Base-by-base conservation (phyloP, 306 rosid species). In the Sophora flavescens region DNA sequence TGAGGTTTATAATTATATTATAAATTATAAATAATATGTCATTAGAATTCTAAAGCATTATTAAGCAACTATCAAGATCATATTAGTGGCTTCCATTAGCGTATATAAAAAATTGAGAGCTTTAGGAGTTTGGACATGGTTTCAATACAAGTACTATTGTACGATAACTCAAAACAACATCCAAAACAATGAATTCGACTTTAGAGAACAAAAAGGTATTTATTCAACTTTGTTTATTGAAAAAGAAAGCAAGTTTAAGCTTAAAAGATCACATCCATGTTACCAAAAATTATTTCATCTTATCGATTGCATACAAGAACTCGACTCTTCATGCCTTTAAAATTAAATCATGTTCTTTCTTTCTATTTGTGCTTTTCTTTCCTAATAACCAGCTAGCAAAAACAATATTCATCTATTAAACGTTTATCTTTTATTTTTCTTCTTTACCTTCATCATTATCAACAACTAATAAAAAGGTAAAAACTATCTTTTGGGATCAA, bases 121-220 rank as follows among this genome's bases (percentile, higher is more conserved):
- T 38, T 12, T 18, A 4, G 65, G 48, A 36, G 28, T 12, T 18
- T 3, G 65, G 48, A 36, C 12, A 72, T 8, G 66, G 64, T 48
- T 66, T 38, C 66, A n/a, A 26, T 17, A 30, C 57, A 30, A 52
- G 22, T 42, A 67, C 41, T 59, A 47, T 48, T 4, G 36, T 30
- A 42, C 14, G 30, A 30, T n/a, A n/a, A 32, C 71, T 32, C 44
- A 22, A 42, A 47, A n/a, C 32, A 75, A 30, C 56, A 63, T 35
- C 17, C 45, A 47, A 81, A 60, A 71, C 52, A 81, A 16, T 8
- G 53, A 4, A 68, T 26, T 50, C 72, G 11, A 62, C 44, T 51
- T 54, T 60, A 22, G 22, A 39, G 61, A 13, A 6, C n/a, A 8
- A 28, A 59, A 41, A 28, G 0, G 14, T 33, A n/a, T n/a, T n/a